Conservation (phyloP, 1,139 yeast species). For the Pichia cactophila region DNA sequence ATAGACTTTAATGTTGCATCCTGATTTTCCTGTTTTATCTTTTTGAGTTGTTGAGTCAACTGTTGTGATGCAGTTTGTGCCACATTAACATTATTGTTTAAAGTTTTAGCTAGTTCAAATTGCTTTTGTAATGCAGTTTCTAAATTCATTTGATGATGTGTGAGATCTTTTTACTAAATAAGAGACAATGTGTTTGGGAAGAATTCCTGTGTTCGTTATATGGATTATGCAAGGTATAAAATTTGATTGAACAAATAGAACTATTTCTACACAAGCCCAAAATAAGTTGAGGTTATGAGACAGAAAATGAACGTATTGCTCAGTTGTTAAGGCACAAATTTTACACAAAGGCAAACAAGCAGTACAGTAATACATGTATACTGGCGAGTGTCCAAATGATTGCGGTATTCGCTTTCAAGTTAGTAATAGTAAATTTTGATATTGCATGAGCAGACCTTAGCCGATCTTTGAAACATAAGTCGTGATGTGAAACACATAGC, state of each 20-base stretch:
- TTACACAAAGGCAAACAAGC: not conserved
- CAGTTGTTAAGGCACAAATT: not conserved
- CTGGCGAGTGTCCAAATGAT: not conserved
- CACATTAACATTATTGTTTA: conserved; percentile 17
- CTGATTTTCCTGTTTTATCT: conserved; percentile 21
- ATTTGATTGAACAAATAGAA: not conserved
- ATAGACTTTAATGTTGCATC: conserved; percentile 23
- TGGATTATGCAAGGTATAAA: not conserved
- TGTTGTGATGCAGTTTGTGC: conserved; percentile 24
- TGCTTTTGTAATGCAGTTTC: conserved; percentile 18
- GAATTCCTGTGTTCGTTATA: no score
- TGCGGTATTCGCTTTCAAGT: not conserved
- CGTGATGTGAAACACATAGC: not conserved
- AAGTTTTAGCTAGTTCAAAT: conserved; percentile 17
- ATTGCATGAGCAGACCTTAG: not conserved
- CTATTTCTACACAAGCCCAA: not conserved
- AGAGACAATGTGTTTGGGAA: no score
- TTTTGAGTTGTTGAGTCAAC: conserved; percentile 20
- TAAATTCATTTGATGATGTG: conserved; percentile 6
- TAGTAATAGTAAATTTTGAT: no score
- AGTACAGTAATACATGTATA: not conserved
- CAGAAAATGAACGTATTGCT: not conserved
- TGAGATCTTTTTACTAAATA: not conserved
- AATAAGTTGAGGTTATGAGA: not conserved
- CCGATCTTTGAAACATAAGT: not conserved